Evolutionary conservation across 148 eudicot genomes (phyloP).

Genomic region (Chenopodium album): DNA sequence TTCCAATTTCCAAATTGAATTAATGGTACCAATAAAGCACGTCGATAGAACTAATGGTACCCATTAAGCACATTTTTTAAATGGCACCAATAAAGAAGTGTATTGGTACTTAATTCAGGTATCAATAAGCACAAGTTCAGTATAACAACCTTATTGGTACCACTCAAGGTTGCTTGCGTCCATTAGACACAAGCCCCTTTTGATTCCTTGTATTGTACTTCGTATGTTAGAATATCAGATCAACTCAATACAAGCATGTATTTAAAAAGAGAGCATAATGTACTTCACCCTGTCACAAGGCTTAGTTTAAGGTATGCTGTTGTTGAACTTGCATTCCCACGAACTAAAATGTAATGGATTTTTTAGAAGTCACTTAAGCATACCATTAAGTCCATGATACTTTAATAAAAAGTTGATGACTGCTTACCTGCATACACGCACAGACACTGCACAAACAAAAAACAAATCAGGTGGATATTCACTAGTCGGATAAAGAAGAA

Average conservation of each 20-base stretch:
- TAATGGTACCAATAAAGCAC: too few species aligned
- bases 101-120: too few species aligned
- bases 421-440: constrained; percentile 96
- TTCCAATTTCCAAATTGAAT: too few species aligned
- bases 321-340: neutral
- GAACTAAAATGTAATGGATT: neutral
- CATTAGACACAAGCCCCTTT: too few species aligned
- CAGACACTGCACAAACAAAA: constrained; percentile 67
- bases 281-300: neutral
- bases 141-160: too few species aligned
- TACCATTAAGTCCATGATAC: neutral
- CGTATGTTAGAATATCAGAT: neutral
- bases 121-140: too few species aligned
- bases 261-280: neutral
- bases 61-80: too few species aligned
- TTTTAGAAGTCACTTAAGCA: neutral
- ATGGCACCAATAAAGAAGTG: too few species aligned
- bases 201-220: too few species aligned
- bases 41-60: too few species aligned
- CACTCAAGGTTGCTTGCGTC: too few species aligned
- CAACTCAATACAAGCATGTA: neutral
- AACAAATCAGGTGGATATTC: constrained; percentile 26
- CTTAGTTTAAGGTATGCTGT: neutral
- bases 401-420: neutral
- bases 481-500: constrained; percentile 5